Conservation (phyloP, 2,329 filamentous ascomycete genomes). For the Podosphaera leucotricha region DNA sequence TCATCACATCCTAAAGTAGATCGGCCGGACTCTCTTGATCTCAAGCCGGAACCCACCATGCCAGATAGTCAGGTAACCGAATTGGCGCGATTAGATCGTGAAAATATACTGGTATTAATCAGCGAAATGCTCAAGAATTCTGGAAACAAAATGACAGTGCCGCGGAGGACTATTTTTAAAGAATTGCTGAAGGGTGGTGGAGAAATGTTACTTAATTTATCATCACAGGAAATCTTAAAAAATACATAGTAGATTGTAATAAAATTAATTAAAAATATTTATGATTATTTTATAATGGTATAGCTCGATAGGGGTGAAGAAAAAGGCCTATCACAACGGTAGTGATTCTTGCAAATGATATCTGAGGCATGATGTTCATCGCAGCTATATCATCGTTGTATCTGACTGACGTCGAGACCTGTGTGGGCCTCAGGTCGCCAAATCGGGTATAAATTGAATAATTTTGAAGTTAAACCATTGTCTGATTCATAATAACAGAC, state of each 20-base stretch:
- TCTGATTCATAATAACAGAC: no score
- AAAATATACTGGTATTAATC: constrained; percentile 36
- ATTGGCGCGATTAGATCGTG: constrained; percentile 29
- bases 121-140: constrained; percentile 27
- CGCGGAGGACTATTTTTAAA: constrained; percentile 21
- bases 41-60: constrained; percentile 6
- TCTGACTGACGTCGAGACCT: no score
- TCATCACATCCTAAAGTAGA: background rate
- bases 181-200: constrained; percentile 27
- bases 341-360: no score
- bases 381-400: no score
- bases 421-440: no score
- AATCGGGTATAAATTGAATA: no score
- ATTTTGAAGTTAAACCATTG: no score
- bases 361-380: no score
- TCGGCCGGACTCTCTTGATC: background rate
- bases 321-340: no score
- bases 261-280: no score
- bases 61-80: constrained; percentile 16
- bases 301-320: no score
- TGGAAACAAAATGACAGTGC: constrained; percentile 18
- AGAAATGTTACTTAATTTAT: constrained; percentile 6
- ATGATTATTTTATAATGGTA: no score
- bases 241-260: background rate
- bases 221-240: constrained; percentile 1